Conservation (phyloP, 2,329 filamentous ascomycete genomes). For the Sporothrix globosa region DNA sequence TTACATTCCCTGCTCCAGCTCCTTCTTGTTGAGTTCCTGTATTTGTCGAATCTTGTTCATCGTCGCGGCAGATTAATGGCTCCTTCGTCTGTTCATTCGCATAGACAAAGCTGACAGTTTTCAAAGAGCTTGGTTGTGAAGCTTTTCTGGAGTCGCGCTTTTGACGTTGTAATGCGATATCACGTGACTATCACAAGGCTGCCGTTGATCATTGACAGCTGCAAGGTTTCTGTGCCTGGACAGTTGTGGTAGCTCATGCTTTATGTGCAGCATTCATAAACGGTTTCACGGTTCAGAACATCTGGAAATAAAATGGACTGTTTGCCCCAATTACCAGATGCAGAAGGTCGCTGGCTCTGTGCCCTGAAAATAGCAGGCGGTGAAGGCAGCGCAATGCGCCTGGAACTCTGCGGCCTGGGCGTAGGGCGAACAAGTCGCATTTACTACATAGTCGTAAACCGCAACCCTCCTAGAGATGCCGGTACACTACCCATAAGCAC, state of each 20-base stretch:
- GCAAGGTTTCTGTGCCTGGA: not conserved
- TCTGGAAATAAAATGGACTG: not conserved
- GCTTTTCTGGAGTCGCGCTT: constrained; percentile 1
- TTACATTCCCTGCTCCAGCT: constrained; percentile 85
- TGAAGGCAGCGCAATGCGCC: not conserved
- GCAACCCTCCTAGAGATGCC: not conserved
- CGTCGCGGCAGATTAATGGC: constrained; percentile 36
- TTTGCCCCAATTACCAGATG: not conserved
- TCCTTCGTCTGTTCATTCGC: not conserved
- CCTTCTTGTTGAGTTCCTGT: constrained; percentile 88
- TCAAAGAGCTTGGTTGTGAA: not conserved
- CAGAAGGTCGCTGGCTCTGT: not conserved
- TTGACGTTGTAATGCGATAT: not conserved
- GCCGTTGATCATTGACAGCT: not conserved
- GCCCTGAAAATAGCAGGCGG: constrained; percentile 16
- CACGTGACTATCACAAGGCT: constrained; percentile 6
- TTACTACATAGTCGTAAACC: not conserved
- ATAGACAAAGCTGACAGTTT: not conserved
- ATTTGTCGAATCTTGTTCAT: constrained; percentile 97
- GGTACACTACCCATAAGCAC: not conserved
- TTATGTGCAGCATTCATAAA: not conserved
- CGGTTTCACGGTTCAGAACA: not conserved
- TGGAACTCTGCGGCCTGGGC: not conserved
- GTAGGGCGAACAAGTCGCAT: not conserved
- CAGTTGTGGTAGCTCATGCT: not conserved